phyloP scores from a whole-genome alignment of 2,329 filamentous ascomycete genomes.

The Daldinia sp. region DNA sequence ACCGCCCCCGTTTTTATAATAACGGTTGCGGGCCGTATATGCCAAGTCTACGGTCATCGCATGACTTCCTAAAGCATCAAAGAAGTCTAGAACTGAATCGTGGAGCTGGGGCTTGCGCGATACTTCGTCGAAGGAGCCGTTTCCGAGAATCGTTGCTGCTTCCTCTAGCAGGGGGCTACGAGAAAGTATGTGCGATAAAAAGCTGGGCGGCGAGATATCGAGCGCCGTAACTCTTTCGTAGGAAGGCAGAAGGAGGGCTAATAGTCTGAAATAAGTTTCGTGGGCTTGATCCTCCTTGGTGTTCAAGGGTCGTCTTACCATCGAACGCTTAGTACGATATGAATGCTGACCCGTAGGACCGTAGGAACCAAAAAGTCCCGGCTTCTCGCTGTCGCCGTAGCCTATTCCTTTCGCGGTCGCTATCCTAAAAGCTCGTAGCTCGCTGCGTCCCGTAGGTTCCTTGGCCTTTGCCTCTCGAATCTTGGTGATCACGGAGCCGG shows the following conservation, averaged over 20 bases:
- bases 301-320: not conserved
- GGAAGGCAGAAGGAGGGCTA: constrained; percentile 31
- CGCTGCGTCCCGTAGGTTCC: not conserved
- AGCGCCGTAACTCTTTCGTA: not conserved
- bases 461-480: constrained; percentile 5
- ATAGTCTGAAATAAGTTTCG: constrained; percentile 34
- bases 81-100: constrained; percentile 50
- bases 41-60: constrained; percentile 45
- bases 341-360: not conserved
- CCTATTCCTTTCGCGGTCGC: constrained; percentile 26
- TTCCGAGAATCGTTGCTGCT: constrained; percentile 30
- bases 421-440: not conserved
- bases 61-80: constrained; percentile 48
- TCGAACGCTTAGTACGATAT: not conserved
- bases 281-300: constrained; percentile 4
- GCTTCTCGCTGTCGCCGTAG: constrained; percentile 12
- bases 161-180: constrained; percentile 37
- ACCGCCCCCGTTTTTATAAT: constrained; percentile 45
- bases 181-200: constrained; percentile 31
- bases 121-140: constrained; percentile 43
- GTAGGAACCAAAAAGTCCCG: not conserved
- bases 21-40: constrained; percentile 47
- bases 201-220: constrained; percentile 5
- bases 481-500: constrained; percentile 7
- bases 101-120: constrained; percentile 46